These are phyloP conservation scores for Venustampulla echinocandica DNA, from an alignment of 495 filamentous ascomycete genomes.

Conservation along the genomic window DNA sequence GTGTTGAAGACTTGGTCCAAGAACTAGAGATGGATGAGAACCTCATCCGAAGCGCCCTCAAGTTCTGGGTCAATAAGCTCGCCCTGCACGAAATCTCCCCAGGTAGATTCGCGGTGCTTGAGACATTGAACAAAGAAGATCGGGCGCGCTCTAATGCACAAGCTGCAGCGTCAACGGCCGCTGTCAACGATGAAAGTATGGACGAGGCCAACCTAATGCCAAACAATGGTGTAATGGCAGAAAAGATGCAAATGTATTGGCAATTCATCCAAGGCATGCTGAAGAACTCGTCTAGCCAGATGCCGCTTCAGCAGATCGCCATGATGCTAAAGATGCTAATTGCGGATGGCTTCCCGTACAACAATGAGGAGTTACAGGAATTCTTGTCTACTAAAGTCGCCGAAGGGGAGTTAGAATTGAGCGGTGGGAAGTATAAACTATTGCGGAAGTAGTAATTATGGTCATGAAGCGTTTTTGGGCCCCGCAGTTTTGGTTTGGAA, in stretches of 20 bases:
- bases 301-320: slow-evolving; percentile 69
- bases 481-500: too few relatives aligned
- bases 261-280: slow-evolving; percentile 91
- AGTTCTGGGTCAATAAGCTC: slow-evolving; percentile 76
- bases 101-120: slow-evolving; percentile 55
- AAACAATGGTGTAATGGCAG: slow-evolving; percentile 46
- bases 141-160: slow-evolving; percentile 27
- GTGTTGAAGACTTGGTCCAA: slow-evolving; percentile 52
- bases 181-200: slow-evolving; percentile 43
- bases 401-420: slow-evolving; percentile 61
- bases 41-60: slow-evolving; percentile 66
- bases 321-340: slow-evolving; percentile 94
- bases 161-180: slow-evolving; percentile 29
- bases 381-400: slow-evolving; percentile 68
- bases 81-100: slow-evolving; percentile 55
- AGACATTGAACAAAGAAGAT: slow-evolving; percentile 47
- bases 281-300: slow-evolving; percentile 70
- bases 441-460: slow-evolving; percentile 36
- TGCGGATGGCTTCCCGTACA: slow-evolving; percentile 75
- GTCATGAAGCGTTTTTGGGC: background rate
- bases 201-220: slow-evolving; percentile 39
- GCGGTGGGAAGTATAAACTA: slow-evolving; percentile 67
- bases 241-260: slow-evolving; percentile 79
- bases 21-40: slow-evolving; percentile 66
- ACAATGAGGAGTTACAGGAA: slow-evolving; percentile 61